Evolutionary conservation across 352 stramenopile genomes (phyloP).

Genomic region (Stephanocyclus meneghinianus): DNA sequence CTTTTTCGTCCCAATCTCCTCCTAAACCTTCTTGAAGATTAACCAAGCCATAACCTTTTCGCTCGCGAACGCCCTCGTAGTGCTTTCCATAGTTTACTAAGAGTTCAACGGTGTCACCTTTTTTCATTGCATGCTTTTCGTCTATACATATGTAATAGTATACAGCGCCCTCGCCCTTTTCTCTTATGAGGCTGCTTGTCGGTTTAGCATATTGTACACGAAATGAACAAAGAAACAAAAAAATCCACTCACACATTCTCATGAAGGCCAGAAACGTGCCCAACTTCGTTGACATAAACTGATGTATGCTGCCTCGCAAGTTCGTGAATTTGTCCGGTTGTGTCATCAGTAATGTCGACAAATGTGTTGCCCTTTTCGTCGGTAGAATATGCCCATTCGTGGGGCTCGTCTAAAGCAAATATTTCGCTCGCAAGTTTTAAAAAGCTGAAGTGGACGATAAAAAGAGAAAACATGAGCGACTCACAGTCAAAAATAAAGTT

Average conservation of each 20-base stretch:
- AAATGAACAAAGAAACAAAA: not conserved
- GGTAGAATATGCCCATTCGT: constrained; percentile 61
- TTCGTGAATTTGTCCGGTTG: constrained; percentile 64
- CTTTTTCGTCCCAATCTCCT: constrained; percentile 50
- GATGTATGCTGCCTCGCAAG: constrained; percentile 56
- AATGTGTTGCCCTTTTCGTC: constrained; percentile 47
- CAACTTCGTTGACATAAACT: constrained; percentile 82
- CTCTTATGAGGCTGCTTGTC: not conserved
- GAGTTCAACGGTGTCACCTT: constrained; percentile 70
- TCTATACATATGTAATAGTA: constrained; percentile 63
- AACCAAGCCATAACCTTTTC: constrained; percentile 72
- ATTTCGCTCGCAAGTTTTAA: not conserved
- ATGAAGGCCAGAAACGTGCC: constrained; percentile 48
- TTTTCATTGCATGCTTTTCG: constrained; percentile 57
- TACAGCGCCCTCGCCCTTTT: constrained; percentile 27
- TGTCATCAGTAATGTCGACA: constrained; percentile 77
- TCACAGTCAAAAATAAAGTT: constrained; percentile 67
- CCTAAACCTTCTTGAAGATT: constrained; percentile 45
- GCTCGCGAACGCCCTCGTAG: constrained; percentile 69
- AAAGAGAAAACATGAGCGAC: not conserved
- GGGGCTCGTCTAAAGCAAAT: constrained; percentile 25
- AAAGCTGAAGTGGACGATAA: not conserved
- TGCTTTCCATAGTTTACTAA: constrained; percentile 61
- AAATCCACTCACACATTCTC: constrained; percentile 55
- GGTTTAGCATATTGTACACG: not conserved